Conservation (phyloP, 352 stramenopile genomes). For the Phytophthora pluvialis region DNA sequence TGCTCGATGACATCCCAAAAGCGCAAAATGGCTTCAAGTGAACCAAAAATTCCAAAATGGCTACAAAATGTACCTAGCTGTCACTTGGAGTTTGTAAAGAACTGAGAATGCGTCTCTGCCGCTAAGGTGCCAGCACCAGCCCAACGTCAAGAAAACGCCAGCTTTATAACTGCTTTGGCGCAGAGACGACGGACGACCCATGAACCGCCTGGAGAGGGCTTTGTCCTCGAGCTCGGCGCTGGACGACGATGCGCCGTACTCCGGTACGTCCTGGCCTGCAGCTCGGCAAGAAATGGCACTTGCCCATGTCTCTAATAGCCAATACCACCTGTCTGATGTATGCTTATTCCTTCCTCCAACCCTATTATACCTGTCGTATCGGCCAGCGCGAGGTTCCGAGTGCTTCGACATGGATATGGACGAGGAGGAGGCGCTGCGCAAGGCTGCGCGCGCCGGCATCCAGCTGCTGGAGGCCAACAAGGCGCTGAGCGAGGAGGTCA, state of each 20-base stretch:
- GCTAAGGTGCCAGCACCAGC: neutral
- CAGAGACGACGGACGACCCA: neutral
- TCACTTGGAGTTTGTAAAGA: conserved; percentile 11
- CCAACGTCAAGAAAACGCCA: conserved; percentile 22
- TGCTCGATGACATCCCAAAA: conserved; percentile 10
- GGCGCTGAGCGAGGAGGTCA: conserved; percentile 66
- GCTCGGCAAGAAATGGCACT: neutral
- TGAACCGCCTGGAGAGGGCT: conserved; percentile 31
- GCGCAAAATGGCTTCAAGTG: neutral
- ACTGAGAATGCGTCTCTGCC: conserved; percentile 3
- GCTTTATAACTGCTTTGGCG: conserved; percentile 22
- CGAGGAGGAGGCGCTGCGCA: conserved; percentile 68
- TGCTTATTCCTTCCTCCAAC: neutral
- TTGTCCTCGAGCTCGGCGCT: conserved; percentile 28
- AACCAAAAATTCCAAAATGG: too few relatives aligned
- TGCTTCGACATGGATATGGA: conserved; percentile 51
- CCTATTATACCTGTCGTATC: conserved; percentile 15
- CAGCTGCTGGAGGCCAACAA: conserved; percentile 78
- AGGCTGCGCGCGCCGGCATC: conserved; percentile 72
- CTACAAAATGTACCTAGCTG: conserved; percentile 4
- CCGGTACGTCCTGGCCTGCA: conserved; percentile 16
- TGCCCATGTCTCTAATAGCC: conserved; percentile 18
- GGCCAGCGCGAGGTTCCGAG: conserved; percentile 35
- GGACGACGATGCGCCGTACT: conserved; percentile 33
- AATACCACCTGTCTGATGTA: neutral